Conservation (phyloP, 805 yeast genomes). For the Candida dajiaensis region DNA sequence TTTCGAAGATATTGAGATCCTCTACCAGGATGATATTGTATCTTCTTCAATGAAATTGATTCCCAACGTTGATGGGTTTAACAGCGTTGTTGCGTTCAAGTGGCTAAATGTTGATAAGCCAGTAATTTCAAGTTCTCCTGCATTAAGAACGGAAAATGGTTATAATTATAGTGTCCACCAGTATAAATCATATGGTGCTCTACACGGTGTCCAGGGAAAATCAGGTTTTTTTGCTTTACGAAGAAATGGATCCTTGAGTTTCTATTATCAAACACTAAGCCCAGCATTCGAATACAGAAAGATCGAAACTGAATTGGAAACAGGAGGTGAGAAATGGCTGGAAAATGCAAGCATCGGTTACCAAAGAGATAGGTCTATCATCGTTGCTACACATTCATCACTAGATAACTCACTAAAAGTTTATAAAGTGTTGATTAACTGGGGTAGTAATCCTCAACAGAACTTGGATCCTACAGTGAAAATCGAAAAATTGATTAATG, state of each 20-base stretch:
- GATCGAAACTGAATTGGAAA: constrained; percentile 27
- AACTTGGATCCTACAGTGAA: constrained; percentile 34
- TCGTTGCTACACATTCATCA: constrained; percentile 37
- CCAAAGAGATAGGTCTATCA: constrained; percentile 38
- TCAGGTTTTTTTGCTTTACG: constrained; percentile 68
- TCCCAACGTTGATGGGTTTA: not conserved
- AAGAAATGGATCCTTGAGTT: constrained; percentile 50
- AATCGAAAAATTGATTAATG: constrained; percentile 26
- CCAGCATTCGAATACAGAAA: constrained; percentile 53
- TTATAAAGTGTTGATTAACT: constrained; percentile 40
- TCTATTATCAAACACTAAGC: constrained; percentile 57
- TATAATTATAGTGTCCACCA: constrained; percentile 56
- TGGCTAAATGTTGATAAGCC: constrained; percentile 78
- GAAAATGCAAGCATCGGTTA: constrained; percentile 47
- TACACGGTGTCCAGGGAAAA: constrained; percentile 63
- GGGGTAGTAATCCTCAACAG: constrained; percentile 46
- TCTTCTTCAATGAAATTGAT: constrained; percentile 2
- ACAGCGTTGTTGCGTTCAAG: constrained; percentile 39
- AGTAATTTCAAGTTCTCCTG: constrained; percentile 54
- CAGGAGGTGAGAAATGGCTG: constrained; percentile 21
- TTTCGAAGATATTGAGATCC: constrained; percentile 21
- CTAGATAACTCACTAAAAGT: constrained; percentile 32
- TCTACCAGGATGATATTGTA: constrained; percentile 33
- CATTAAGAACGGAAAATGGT: constrained; percentile 30
- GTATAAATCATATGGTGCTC: constrained; percentile 51